A percentile compares a stretch with the other conserved stretches of the same genome.
phyloP scores from a whole-genome alignment of 371 early-diverging fungal species.

The Nematocida displodere region DNA sequence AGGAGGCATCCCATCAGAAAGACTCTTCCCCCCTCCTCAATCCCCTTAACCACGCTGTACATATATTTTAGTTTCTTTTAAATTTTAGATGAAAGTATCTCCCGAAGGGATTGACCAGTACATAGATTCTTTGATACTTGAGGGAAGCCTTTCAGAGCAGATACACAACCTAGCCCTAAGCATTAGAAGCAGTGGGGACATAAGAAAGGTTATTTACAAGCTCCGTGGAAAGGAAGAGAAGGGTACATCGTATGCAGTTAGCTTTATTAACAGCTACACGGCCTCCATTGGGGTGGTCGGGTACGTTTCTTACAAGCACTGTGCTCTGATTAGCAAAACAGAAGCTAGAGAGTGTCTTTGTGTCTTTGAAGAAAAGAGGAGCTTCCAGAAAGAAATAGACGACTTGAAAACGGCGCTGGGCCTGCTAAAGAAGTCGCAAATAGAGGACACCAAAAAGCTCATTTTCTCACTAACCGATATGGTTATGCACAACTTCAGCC shows the following conservation, averaged over 20 bases:
- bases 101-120: background rate
- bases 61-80: slow-evolving; percentile 10
- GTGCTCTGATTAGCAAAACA: background rate
- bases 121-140: background rate
- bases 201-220: slow-evolving; percentile 5
- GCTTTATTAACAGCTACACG: background rate
- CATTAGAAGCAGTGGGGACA: background rate
- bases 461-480: background rate
- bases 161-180: background rate
- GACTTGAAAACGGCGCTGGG: background rate
- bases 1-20: slow-evolving; percentile 6
- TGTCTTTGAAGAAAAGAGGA: background rate
- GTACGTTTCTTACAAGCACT: background rate
- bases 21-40: slow-evolving; percentile 38
- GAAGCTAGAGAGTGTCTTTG: background rate
- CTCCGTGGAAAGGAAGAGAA: slow-evolving; percentile 12
- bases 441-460: background rate
- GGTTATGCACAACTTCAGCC: background rate
- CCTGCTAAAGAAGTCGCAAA: background rate
- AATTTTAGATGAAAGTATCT: slow-evolving; percentile 9
- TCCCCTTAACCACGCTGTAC: slow-evolving; percentile 25
- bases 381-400: background rate
- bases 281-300: background rate
- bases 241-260: background rate
- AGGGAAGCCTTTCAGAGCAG: background rate